Percentiles rank a stretch among this genome's conserved stretches.
Conservation (phyloP, 805 yeast species). For the Trichomonascus vanleenenianus region DNA sequence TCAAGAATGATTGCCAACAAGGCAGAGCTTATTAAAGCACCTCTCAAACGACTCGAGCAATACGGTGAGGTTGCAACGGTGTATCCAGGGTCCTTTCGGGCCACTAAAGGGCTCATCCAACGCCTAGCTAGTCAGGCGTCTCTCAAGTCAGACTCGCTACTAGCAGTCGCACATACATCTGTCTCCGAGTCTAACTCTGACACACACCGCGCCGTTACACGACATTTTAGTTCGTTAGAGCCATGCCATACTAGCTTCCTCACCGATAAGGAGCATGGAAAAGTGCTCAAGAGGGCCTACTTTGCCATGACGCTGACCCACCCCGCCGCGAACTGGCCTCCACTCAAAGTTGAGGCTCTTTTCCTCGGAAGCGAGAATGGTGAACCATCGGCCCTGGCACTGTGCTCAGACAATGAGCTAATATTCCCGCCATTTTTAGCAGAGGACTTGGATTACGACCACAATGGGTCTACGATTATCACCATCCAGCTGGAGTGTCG, state of each 20-base stretch:
- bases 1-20: too few relatives aligned
- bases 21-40: too few relatives aligned
- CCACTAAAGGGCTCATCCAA: not conserved
- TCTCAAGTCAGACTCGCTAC: not conserved
- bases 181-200: not conserved
- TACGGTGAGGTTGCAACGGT: too few relatives aligned
- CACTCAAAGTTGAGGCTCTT: constrained; percentile 12
- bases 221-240: constrained; percentile 13
- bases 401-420: constrained; percentile 19
- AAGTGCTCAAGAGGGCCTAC: constrained; percentile 9
- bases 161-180: not conserved
- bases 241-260: constrained; percentile 14
- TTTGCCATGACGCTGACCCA: constrained; percentile 14
- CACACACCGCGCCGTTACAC: constrained; percentile 13
- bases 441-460: not conserved
- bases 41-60: too few relatives aligned
- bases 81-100: too few relatives aligned
- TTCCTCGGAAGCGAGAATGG: constrained; percentile 4
- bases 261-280: constrained; percentile 6
- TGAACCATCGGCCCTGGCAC: constrained; percentile 10
- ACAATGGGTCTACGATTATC: too few relatives aligned
- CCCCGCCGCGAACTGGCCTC: constrained; percentile 4
- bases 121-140: constrained; percentile 1
- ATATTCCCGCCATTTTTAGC: constrained; percentile 17
- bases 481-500: too few relatives aligned